A percentile compares a stretch with the other conserved stretches of the same genome.
phyloP scores from a whole-genome alignment of 306 rosid species.

The Fragaria ananassa region DNA sequence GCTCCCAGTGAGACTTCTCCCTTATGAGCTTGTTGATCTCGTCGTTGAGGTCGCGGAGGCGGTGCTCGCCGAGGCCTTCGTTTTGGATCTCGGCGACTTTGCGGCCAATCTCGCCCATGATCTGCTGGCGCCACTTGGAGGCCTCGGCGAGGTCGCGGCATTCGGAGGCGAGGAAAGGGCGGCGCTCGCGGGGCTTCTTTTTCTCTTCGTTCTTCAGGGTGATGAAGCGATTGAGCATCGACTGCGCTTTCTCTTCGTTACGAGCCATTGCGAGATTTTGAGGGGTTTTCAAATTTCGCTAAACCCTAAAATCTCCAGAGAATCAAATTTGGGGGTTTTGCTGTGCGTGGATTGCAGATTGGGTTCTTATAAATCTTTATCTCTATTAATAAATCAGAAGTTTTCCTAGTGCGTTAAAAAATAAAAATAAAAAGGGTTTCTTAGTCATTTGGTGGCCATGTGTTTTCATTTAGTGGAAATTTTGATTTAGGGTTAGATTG shows the following conservation, averaged over 20 bases:
- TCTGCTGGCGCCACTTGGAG: slow-evolving; percentile 86
- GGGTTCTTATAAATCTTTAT: no score
- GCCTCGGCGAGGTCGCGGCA: slow-evolving; percentile 96
- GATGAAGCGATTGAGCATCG: slow-evolving; percentile 82
- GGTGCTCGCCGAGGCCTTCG: slow-evolving; percentile 94
- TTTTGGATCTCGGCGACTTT: slow-evolving; percentile 98
- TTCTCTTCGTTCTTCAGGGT: slow-evolving; percentile 83
- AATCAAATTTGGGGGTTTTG: no score
- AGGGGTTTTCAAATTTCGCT: background rate
- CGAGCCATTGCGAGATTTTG: slow-evolving; percentile 54
- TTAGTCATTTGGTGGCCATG: no score
- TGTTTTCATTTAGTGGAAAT: no score
- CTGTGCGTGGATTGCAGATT: no score
- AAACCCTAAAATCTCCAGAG: background rate
- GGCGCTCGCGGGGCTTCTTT: slow-evolving; percentile 86
- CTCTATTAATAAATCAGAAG: no score
- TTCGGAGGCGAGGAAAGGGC: slow-evolving; percentile 77
- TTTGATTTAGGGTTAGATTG: no score
- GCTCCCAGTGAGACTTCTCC: slow-evolving; percentile 82
- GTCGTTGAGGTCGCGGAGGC: slow-evolving; percentile 93
- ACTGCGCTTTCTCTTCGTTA: slow-evolving; percentile 66
- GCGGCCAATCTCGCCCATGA: slow-evolving; percentile 93
- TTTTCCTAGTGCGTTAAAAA: no score
- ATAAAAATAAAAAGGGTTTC: no score
- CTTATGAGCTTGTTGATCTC: slow-evolving; percentile 86